Conservation (phyloP, 441 rosid genomes). For the Euphorbia corollata region DNA sequence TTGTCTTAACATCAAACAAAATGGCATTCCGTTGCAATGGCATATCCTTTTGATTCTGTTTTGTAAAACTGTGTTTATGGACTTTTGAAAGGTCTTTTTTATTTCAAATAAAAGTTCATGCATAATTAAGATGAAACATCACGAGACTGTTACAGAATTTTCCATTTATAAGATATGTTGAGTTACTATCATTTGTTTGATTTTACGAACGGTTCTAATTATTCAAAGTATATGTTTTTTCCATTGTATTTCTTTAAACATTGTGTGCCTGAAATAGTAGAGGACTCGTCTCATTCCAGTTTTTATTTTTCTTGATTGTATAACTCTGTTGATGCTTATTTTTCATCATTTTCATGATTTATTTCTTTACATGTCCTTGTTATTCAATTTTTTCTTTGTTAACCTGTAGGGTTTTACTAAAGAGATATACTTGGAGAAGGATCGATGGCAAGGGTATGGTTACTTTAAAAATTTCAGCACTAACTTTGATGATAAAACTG, state of each 20-base stretch:
- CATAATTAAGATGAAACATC: not conserved
- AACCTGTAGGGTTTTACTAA: constrained; percentile 84
- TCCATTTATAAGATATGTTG: not conserved
- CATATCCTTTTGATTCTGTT: not conserved
- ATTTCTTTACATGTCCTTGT: constrained; percentile 5
- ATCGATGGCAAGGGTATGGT: constrained; percentile 95
- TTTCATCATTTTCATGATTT: constrained; percentile 10
- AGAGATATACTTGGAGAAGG: constrained; percentile 96
- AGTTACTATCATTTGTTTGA: constrained; percentile 9
- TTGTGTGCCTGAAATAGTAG: not conserved
- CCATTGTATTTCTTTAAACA: not conserved
- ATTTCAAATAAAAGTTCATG: not conserved
- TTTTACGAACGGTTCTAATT: not conserved
- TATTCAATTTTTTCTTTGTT: constrained; percentile 9
- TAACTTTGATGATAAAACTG: constrained; percentile 14
- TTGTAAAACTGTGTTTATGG: not conserved
- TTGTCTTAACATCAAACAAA: constrained; percentile 9
- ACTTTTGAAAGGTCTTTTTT: not conserved
- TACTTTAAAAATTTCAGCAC: constrained; percentile 24
- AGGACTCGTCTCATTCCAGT: not conserved
- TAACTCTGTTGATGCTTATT: constrained; percentile 3
- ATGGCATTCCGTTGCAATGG: constrained; percentile 2
- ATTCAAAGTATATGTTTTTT: not conserved
- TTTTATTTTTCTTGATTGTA: not conserved
- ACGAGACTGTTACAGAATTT: not conserved